Conservation (phyloP, 805 yeast genomes). For the Ogataea pilisensis region DNA sequence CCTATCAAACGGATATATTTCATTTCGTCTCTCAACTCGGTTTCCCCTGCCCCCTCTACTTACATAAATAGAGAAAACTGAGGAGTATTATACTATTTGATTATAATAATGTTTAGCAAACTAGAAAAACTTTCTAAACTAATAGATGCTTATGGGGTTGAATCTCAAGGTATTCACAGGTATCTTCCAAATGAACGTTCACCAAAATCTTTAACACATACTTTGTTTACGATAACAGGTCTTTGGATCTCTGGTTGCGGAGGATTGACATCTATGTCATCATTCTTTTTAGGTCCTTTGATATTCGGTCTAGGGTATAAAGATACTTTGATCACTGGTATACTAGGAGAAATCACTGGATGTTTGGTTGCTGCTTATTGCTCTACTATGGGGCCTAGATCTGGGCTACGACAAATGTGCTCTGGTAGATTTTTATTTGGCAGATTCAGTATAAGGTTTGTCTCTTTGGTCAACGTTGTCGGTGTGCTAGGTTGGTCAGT, state of each 20-base stretch:
- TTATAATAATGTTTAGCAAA: slow-evolving; percentile 5
- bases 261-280: slow-evolving; percentile 85
- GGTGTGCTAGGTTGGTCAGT: slow-evolving; percentile 94
- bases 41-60: no score
- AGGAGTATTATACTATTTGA: neutral
- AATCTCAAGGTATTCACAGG: slow-evolving; percentile 75
- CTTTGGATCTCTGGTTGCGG: slow-evolving; percentile 86
- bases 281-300: slow-evolving; percentile 72
- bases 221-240: slow-evolving; percentile 49
- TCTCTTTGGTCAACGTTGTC: slow-evolving; percentile 63
- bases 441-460: slow-evolving; percentile 77
- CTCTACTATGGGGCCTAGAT: slow-evolving; percentile 82
- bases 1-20: no score
- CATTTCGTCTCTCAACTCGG: no score
- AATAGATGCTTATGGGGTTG: slow-evolving; percentile 61
- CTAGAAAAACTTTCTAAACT: slow-evolving; percentile 22
- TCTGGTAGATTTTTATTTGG: slow-evolving; percentile 78
- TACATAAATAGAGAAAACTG: no score
- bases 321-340: slow-evolving; percentile 59
- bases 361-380: slow-evolving; percentile 79
- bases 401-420: slow-evolving; percentile 89
- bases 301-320: slow-evolving; percentile 64
- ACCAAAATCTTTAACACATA: slow-evolving; percentile 9
- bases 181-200: slow-evolving; percentile 55
- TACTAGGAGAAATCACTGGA: slow-evolving; percentile 63